Conservation (phyloP, 306 rosid species). For the Quercus mongolica region DNA sequence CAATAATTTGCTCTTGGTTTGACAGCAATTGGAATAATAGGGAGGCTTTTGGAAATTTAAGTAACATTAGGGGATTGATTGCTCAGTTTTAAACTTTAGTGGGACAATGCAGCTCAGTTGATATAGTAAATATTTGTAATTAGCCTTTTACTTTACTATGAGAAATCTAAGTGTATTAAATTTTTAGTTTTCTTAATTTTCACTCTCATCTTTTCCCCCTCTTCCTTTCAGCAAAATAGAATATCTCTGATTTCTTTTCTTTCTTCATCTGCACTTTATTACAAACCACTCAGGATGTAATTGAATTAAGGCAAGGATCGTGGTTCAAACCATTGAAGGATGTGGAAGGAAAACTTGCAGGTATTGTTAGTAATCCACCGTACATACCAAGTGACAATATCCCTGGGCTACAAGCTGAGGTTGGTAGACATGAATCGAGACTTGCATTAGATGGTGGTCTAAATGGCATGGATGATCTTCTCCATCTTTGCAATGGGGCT, state of each 20-base stretch:
- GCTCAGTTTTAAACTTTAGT: no score
- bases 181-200: not conserved
- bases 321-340: slow-evolving; percentile 82
- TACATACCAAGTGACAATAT: slow-evolving; percentile 77
- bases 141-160: not conserved
- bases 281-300: slow-evolving; percentile 46
- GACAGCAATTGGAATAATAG: no score
- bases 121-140: no score
- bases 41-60: no score
- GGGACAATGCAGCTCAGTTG: no score
- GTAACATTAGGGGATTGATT: no score
- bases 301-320: slow-evolving; percentile 74
- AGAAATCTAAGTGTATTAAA: not conserved
- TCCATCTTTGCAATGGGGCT: slow-evolving; percentile 77
- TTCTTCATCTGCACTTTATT: slow-evolving; percentile 9
- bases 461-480: slow-evolving; percentile 63
- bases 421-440: slow-evolving; percentile 74
- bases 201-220: not conserved
- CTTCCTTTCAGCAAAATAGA: not conserved
- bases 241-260: not conserved
- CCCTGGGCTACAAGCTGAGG: slow-evolving; percentile 82
- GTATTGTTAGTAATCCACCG: slow-evolving; percentile 90
- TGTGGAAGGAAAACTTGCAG: slow-evolving; percentile 63
- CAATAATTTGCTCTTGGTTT: no score
- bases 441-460: slow-evolving; percentile 78